Evolutionary conservation across 2,329 filamentous ascomycete species (phyloP).

Genomic region (Colletotrichum tropicale): DNA sequence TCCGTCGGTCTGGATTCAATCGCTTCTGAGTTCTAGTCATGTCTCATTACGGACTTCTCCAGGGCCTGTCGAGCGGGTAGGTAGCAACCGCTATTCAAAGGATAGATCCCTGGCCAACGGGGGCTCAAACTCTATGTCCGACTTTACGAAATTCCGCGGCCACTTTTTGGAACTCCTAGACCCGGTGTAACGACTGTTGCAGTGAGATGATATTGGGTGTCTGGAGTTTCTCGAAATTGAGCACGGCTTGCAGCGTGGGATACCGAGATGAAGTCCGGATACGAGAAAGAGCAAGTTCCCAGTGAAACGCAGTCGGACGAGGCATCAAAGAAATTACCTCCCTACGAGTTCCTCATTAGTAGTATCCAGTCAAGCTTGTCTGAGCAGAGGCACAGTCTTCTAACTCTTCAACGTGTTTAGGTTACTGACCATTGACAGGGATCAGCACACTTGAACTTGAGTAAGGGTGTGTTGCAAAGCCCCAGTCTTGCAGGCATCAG

Average conservation of each 20-base stretch:
- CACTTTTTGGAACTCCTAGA: not conserved
- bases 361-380: not conserved
- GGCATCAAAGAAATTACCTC: not conserved
- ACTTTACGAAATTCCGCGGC: not conserved
- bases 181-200: not conserved
- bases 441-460: not conserved
- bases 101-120: not conserved
- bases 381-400: not conserved
- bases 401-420: not conserved
- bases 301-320: not conserved
- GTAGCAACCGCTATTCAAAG: not conserved
- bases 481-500: not conserved
- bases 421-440: not conserved
- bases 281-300: not conserved
- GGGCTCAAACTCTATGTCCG: not conserved
- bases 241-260: not conserved
- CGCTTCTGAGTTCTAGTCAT: not conserved
- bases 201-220: fast-evolving
- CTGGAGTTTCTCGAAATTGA: not conserved
- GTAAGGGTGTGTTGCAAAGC: not conserved
- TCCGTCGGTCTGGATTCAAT: not conserved
- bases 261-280: not conserved
- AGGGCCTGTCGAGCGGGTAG: not conserved
- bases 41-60: not conserved
- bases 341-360: fast-evolving